Conservation (phyloP, 2,329 filamentous ascomycete species). For the Sporothrix pseudoabietina region DNA sequence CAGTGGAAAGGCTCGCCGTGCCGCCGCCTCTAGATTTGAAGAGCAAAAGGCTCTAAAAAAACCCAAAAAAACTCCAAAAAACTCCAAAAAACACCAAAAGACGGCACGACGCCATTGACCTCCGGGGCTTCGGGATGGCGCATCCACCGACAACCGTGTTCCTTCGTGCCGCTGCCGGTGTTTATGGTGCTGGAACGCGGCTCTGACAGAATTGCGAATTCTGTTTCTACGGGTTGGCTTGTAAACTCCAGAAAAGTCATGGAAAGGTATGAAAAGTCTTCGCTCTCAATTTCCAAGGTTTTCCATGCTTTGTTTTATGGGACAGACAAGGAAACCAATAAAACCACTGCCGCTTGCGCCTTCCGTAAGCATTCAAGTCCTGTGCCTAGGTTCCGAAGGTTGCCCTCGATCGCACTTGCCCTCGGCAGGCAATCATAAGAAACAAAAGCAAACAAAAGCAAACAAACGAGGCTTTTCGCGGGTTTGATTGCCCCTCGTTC, state of each 20-base stretch:
- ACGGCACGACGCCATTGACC: constrained; percentile 16
- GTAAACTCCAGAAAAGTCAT: background rate
- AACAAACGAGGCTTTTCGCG: background rate
- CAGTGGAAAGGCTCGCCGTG: background rate
- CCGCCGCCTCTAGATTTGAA: background rate
- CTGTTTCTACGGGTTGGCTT: background rate
- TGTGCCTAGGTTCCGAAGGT: constrained; percentile 7
- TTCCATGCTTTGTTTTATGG: background rate
- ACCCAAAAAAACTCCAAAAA: background rate
- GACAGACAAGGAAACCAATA: background rate
- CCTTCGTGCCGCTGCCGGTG: constrained; percentile 16
- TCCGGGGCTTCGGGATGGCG: constrained; percentile 18
- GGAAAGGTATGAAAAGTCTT: background rate
- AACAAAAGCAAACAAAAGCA: background rate
- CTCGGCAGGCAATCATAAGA: background rate
- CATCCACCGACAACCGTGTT: constrained; percentile 26
- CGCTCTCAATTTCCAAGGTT: background rate
- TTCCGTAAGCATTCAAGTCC: constrained; percentile 1
- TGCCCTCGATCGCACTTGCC: background rate
- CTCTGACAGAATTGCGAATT: constrained; percentile 6
- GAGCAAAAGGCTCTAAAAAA: too few relatives aligned
- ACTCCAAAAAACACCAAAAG: background rate
- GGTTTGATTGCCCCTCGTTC: background rate
- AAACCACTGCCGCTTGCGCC: background rate
- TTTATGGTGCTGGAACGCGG: background rate